These are phyloP conservation scores for Blastobotrys terrestris DNA, from an alignment of 805 yeast genomes.

Conservation along the genomic window DNA sequence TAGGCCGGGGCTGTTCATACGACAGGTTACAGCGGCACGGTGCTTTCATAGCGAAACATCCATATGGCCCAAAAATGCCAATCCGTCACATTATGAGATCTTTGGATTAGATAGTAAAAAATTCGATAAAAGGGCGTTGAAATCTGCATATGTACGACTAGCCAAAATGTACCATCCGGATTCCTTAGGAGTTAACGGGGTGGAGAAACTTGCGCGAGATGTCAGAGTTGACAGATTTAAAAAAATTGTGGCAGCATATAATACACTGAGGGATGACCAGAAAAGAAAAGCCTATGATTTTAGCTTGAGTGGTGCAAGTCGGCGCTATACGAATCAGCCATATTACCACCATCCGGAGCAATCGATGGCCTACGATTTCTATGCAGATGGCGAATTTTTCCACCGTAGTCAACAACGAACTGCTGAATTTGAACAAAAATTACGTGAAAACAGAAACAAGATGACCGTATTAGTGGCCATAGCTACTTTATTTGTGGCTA, in stretches of 20 bases:
- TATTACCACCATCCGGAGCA: background rate
- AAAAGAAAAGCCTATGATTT: constrained; percentile 29
- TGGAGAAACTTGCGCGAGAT: constrained; percentile 34
- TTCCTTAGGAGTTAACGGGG: constrained; percentile 24
- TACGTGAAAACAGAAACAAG: constrained; percentile 36
- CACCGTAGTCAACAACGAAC: constrained; percentile 47
- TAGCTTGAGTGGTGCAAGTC: background rate
- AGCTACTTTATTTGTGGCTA: constrained; percentile 34
- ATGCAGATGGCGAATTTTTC: constrained; percentile 56
- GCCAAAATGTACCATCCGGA: constrained; percentile 87
- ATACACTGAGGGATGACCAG: constrained; percentile 42
- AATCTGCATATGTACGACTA: constrained; percentile 47
- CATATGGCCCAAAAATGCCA: constrained; percentile 51
- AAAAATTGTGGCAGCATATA: constrained; percentile 51
- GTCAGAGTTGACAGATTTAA: constrained; percentile 46
- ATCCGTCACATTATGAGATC: constrained; percentile 69
- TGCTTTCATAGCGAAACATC: background rate
- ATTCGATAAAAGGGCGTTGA: constrained; percentile 37
- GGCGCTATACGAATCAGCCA: constrained; percentile 1
- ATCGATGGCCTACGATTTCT: constrained; percentile 32
- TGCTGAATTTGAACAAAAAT: constrained; percentile 36
- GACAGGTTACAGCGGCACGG: background rate
- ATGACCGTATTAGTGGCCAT: constrained; percentile 39
- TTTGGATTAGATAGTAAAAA: constrained; percentile 38
- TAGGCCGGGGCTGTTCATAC: background rate